A percentile compares a stretch with the other conserved stretches of the same genome.
These are phyloP conservation scores for Dryas alaskensis DNA, from an alignment of 306 rosid species.

Conservation along the genomic window DNA sequence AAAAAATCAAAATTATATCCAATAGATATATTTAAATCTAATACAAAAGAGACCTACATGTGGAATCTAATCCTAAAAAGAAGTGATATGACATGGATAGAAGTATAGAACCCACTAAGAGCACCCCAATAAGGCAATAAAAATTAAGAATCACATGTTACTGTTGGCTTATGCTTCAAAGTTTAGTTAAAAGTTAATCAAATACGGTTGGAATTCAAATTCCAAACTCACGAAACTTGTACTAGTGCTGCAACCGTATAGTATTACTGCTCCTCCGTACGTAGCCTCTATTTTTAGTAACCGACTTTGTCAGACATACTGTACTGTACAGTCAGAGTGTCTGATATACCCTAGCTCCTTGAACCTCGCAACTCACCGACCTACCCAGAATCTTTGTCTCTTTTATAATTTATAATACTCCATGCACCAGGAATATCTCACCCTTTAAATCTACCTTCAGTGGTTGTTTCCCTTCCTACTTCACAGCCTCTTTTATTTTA, in stretches of 20 bases:
- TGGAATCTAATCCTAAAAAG: background rate
- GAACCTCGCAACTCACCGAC: slow-evolving; percentile 26
- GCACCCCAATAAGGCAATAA: background rate
- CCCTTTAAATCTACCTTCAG: background rate
- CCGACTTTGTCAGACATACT: slow-evolving; percentile 26
- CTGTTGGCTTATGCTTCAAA: background rate
- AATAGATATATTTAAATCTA: background rate
- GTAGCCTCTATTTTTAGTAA: background rate
- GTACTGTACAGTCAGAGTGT: too few relatives aligned
- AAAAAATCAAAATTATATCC: background rate
- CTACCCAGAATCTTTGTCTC: background rate
- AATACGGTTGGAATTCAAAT: too few relatives aligned
- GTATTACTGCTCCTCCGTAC: too few relatives aligned
- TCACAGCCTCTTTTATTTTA: background rate
- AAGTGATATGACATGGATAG: background rate
- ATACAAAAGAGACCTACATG: background rate
- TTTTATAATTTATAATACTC: too few relatives aligned
- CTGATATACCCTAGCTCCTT: background rate
- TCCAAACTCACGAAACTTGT: too few relatives aligned
- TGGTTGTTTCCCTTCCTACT: background rate
- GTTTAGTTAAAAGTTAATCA: background rate
- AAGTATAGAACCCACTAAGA: background rate
- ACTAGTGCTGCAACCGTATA: too few relatives aligned
- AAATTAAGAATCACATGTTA: background rate
- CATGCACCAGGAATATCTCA: background rate